Evolutionary conservation across 805 yeast genomes (phyloP).

Genomic region (Candida rishiriensis): DNA sequence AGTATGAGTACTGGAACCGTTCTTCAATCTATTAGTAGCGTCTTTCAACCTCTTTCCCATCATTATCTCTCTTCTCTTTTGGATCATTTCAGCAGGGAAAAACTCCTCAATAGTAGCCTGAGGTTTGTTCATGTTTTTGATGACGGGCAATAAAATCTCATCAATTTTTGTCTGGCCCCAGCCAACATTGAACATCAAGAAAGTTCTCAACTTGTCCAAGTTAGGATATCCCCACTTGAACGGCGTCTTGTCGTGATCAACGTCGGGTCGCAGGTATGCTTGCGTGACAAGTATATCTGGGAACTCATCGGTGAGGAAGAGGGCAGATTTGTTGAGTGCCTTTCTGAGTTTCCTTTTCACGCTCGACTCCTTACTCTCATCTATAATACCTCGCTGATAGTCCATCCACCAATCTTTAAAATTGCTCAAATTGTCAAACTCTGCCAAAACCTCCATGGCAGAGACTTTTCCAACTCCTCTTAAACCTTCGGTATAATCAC

Average conservation of each 20-base stretch:
- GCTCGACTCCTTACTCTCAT: constrained; percentile 37
- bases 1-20: background rate
- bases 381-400: constrained; percentile 37
- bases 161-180: constrained; percentile 79
- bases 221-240: constrained; percentile 92
- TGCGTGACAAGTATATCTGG: constrained; percentile 67
- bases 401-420: constrained; percentile 56
- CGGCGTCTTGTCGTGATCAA: constrained; percentile 71
- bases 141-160: constrained; percentile 80
- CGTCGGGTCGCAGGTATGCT: constrained; percentile 78
- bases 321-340: constrained; percentile 48
- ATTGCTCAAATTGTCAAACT: constrained; percentile 48
- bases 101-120: constrained; percentile 65
- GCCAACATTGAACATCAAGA: constrained; percentile 63
- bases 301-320: constrained; percentile 54
- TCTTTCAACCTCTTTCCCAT: constrained; percentile 58
- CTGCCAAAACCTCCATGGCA: constrained; percentile 86
- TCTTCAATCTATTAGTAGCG: constrained; percentile 49
- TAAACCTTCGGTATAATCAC: constrained; percentile 92
- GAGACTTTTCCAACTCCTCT: constrained; percentile 93
- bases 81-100: constrained; percentile 55
- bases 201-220: constrained; percentile 70
- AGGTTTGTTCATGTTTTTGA: constrained; percentile 69
- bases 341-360: constrained; percentile 56
- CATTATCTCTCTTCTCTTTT: constrained; percentile 40